These are phyloP conservation scores for Primulina huaijiensis DNA, from an alignment of 257 asterid species.

Conservation along the genomic window DNA sequence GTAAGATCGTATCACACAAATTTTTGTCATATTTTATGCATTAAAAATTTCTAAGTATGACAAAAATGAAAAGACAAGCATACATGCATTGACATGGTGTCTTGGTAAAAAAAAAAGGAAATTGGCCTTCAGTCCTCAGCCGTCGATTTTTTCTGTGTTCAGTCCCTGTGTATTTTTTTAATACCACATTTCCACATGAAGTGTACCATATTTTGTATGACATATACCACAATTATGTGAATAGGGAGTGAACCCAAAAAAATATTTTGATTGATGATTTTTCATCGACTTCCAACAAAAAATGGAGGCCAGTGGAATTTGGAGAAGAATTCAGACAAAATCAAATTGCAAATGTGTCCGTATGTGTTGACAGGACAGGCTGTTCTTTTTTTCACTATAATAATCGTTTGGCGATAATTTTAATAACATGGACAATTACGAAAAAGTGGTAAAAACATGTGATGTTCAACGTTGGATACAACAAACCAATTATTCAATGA, in stretches of 20 bases:
- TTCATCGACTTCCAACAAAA: too few species aligned
- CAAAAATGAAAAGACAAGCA: neutral
- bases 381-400: neutral
- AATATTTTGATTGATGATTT: too few species aligned
- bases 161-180: too few species aligned
- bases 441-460: slow-evolving; percentile 27
- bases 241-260: too few species aligned
- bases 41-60: neutral
- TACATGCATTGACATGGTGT: neutral
- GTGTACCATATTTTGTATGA: too few species aligned
- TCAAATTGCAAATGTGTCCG: neutral
- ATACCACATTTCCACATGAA: too few species aligned
- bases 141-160: too few species aligned
- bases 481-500: neutral
- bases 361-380: neutral
- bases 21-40: neutral
- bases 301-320: neutral
- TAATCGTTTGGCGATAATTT: neutral
- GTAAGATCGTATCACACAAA: too few species aligned
- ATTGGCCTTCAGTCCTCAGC: too few species aligned
- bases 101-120: too few species aligned
- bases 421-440: slow-evolving; percentile 1
- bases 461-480: slow-evolving; percentile 31
- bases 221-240: too few species aligned
- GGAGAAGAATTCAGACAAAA: neutral